These are phyloP conservation scores for Vitis hybrid DNA, from an alignment of 177 flowering plant species.

Conservation along the genomic window DNA sequence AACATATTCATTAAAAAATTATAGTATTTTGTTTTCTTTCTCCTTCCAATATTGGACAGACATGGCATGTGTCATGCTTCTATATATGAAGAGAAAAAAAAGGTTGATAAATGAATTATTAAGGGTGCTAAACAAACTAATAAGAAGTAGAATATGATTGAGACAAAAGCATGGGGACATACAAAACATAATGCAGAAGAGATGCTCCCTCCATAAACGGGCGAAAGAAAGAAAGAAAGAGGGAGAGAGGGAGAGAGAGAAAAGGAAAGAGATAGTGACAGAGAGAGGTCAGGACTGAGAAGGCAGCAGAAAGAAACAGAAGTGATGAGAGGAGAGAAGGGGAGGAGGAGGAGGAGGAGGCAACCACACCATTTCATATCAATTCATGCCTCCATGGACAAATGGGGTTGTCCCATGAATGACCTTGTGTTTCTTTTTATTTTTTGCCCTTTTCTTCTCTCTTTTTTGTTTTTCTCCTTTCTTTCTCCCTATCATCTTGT, in stretches of 20 bases:
- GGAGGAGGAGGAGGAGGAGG: background rate
- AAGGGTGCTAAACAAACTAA: too few species aligned
- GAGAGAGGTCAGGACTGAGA: background rate
- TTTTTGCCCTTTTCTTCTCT: background rate
- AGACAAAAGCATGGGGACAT: too few species aligned
- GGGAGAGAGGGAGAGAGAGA: background rate
- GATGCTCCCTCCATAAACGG: constrained; percentile 16
- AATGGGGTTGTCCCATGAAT: constrained; percentile 18
- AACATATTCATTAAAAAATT: too few species aligned
- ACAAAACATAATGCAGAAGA: background rate
- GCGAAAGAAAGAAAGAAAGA: background rate
- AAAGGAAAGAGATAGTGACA: background rate
- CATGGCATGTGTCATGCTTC: too few species aligned
- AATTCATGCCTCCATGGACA: constrained; percentile 10
- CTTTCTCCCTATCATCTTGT: background rate
- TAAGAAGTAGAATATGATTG: too few species aligned
- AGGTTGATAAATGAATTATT: too few species aligned
- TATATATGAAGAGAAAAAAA: too few species aligned
- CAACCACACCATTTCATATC: background rate
- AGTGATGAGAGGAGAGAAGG: background rate
- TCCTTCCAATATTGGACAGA: too few species aligned
- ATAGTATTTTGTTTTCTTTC: too few species aligned
- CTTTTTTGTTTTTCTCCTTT: background rate
- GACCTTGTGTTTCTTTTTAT: constrained; percentile 1
- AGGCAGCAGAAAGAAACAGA: background rate